A percentile compares a stretch with the other conserved stretches of the same genome.
Evolutionary conservation across 2,329 filamentous ascomycete species (phyloP).

Genomic region (Chaetomium sp.): DNA sequence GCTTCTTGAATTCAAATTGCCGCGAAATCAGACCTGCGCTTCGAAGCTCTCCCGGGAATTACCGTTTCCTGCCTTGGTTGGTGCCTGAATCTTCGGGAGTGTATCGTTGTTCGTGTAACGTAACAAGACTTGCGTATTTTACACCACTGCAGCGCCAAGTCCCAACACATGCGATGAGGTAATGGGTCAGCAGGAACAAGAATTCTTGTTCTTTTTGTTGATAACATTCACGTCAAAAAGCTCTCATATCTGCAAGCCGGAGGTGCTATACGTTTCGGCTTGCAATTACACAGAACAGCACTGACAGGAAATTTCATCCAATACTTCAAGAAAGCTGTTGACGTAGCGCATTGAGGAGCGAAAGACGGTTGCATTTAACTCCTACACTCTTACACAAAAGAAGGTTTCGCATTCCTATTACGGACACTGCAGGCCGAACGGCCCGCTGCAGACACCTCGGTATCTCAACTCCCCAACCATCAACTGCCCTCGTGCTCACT

Average conservation of each 20-base stretch:
- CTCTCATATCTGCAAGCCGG: conserved; percentile 1
- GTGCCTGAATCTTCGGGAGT: conserved; percentile 21
- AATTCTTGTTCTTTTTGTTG: neutral
- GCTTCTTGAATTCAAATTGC: conserved; percentile 34
- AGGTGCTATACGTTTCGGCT: neutral
- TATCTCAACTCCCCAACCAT: neutral
- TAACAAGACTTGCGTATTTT: neutral
- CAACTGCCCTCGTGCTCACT: conserved; percentile 13
- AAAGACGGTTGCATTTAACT: neutral
- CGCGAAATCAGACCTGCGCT: conserved; percentile 32
- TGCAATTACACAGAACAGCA: neutral
- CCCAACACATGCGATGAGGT: conserved; percentile 15
- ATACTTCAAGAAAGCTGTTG: neutral
- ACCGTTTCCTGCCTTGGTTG: conserved; percentile 23
- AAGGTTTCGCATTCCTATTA: conserved; percentile 1
- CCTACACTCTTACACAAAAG: neutral
- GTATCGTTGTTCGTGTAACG: neutral
- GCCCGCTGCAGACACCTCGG: conserved; percentile 6
- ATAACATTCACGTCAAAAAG: conserved; percentile 8
- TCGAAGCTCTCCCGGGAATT: conserved; percentile 30
- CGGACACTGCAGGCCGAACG: neutral
- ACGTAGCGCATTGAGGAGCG: neutral
- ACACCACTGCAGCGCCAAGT: neutral
- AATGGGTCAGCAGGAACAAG: conserved; percentile 9
- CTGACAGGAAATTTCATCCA: neutral